These are phyloP conservation scores for Byssoonygena ceratinophila DNA, from an alignment of 2,329 filamentous ascomycete genomes.

Conservation along the genomic window DNA sequence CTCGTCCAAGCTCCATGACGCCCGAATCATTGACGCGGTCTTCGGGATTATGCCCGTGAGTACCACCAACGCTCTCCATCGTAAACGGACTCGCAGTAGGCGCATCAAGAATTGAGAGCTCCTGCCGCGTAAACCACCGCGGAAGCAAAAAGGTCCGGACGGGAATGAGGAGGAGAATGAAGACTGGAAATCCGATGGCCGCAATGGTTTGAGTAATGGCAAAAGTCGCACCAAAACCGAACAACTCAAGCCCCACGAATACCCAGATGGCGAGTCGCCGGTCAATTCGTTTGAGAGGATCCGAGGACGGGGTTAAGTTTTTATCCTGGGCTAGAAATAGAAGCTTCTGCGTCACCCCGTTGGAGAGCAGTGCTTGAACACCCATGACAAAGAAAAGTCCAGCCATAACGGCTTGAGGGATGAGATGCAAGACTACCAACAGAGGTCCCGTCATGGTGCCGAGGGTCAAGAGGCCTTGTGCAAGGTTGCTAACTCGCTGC, in stretches of 20 bases:
- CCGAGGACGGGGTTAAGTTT: constrained; percentile 46
- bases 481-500: constrained; percentile 67
- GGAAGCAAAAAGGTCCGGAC: constrained; percentile 55
- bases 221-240: constrained; percentile 67
- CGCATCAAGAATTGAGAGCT: constrained; percentile 56
- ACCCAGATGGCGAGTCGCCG: constrained; percentile 58
- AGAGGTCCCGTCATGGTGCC: constrained; percentile 69
- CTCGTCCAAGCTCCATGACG: not conserved
- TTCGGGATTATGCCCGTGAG: constrained; percentile 40
- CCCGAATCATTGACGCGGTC: constrained; percentile 4
- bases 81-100: constrained; percentile 65
- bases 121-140: constrained; percentile 47
- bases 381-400: constrained; percentile 82
- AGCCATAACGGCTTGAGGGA: constrained; percentile 68
- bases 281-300: constrained; percentile 52
- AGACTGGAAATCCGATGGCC: constrained; percentile 67
- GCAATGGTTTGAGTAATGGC: constrained; percentile 75
- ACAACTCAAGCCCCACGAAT: constrained; percentile 58
- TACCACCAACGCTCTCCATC: constrained; percentile 63
- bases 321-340: constrained; percentile 58
- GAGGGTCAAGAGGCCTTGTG: constrained; percentile 65
- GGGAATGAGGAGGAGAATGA: constrained; percentile 61
- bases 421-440: constrained; percentile 61
- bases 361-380: constrained; percentile 62
- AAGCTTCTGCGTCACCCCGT: constrained; percentile 66